Evolutionary conservation across 176 grass and related monocot genomes (phyloP).

Genomic region (Musa schizocarpa): DNA sequence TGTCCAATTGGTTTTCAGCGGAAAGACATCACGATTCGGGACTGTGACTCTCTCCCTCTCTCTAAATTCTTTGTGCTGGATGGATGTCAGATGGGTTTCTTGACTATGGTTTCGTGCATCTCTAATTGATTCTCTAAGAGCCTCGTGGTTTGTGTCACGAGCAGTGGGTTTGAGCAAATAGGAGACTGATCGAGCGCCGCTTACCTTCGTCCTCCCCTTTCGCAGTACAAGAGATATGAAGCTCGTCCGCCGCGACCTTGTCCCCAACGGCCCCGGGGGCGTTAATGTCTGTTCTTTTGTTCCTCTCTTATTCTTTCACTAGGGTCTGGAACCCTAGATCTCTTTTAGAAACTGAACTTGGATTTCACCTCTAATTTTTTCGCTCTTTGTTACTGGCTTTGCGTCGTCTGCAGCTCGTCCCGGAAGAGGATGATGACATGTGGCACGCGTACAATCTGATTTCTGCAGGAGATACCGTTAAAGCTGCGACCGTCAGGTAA

Average conservation of each 20-base stretch:
- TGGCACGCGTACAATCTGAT: slow-evolving; percentile 95
- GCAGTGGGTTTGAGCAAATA: no score
- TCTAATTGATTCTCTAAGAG: no score
- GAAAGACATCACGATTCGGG: no score
- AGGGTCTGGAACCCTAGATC: neutral
- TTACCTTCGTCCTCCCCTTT: neutral
- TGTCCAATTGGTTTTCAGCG: no score
- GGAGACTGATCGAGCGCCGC: neutral
- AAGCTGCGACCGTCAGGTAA: slow-evolving; percentile 66
- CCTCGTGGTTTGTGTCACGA: no score
- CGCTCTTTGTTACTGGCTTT: neutral
- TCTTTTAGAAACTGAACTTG: neutral
- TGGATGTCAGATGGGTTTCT: no score
- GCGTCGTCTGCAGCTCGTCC: slow-evolving; percentile 37
- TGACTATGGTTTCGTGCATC: no score
- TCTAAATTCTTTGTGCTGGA: no score
- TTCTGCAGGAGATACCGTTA: slow-evolving; percentile 42
- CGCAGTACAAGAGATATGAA: slow-evolving; percentile 28
- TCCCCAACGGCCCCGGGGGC: slow-evolving; percentile 55
- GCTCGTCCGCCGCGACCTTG: slow-evolving; percentile 42
- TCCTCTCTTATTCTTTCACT: neutral
- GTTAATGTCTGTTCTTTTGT: slow-evolving; percentile 40
- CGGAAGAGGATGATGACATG: slow-evolving; percentile 89
- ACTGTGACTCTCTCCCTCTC: no score
- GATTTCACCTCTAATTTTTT: neutral